Evolutionary conservation across 192 early-diverging fungal genomes (phyloP).

Genomic region (Powellomyces hirtus): DNA sequence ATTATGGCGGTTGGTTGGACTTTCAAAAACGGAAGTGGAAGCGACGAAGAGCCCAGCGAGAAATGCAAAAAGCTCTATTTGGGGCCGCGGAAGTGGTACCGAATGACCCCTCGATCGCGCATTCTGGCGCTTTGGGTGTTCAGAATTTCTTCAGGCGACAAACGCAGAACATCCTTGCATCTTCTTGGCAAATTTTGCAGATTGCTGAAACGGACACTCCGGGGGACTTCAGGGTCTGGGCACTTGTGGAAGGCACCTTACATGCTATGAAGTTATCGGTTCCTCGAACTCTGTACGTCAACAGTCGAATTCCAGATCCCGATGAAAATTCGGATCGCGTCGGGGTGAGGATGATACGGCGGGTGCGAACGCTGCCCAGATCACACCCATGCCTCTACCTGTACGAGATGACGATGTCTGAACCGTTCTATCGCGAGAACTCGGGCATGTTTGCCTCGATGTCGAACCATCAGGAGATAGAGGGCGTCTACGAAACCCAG

Average conservation of each 20-base stretch:
- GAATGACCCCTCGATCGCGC: too few species aligned
- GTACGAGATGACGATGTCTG: conserved; percentile 81
- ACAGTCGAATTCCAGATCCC: conserved; percentile 61
- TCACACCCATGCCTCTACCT: conserved; percentile 66
- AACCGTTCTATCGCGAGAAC: conserved; percentile 72
- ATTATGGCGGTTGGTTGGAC: conserved; percentile 72
- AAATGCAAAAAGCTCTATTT: not conserved
- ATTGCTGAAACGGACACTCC: conserved; percentile 77
- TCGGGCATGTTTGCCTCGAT: conserved; percentile 70
- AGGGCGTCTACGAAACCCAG: conserved; percentile 94
- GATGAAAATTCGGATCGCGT: conserved; percentile 32
- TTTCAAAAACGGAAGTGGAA: conserved; percentile 76
- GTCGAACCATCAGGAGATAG: conserved; percentile 82
- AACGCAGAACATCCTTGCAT: conserved; percentile 59
- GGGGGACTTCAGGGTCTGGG: conserved; percentile 90
- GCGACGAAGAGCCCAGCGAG: conserved; percentile 51
- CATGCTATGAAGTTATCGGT: conserved; percentile 72
- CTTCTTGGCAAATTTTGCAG: conserved; percentile 83
- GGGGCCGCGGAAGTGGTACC: not conserved
- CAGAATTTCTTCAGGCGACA: conserved; percentile 71
- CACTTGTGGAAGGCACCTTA: conserved; percentile 65
- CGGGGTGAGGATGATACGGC: conserved; percentile 29
- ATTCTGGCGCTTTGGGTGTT: not conserved
- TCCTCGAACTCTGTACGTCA: conserved; percentile 82
- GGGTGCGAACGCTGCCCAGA: conserved; percentile 70